These are phyloP conservation scores for Pseudodiploospora longispora DNA, from an alignment of 2,329 filamentous ascomycete genomes.

Conservation along the genomic window DNA sequence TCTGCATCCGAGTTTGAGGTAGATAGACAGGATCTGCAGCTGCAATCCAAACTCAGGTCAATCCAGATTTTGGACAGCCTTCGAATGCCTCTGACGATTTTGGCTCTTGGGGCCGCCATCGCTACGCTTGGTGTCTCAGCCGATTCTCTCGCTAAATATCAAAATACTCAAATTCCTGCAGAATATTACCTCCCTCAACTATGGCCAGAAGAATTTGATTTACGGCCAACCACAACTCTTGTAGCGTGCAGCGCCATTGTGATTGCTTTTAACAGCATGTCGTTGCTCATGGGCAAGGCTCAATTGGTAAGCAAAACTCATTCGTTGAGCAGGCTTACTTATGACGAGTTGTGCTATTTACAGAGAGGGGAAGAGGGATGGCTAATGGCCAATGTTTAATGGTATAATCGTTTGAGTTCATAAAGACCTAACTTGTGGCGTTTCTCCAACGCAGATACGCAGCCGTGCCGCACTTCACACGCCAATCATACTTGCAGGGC, in stretches of 20 bases:
- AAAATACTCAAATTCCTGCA: constrained; percentile 40
- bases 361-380: not conserved
- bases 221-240: constrained; percentile 48
- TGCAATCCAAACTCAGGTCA: constrained; percentile 29
- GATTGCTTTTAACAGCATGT: constrained; percentile 37
- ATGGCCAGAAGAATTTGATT: constrained; percentile 51
- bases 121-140: constrained; percentile 46
- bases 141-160: constrained; percentile 47
- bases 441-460: constrained; percentile 11
- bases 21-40: constrained; percentile 28
- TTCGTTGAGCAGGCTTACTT: constrained; percentile 9
- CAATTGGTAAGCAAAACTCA: constrained; percentile 34
- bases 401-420: too few relatives aligned
- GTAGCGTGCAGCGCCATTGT: constrained; percentile 45
- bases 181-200: constrained; percentile 41
- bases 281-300: constrained; percentile 41
- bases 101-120: constrained; percentile 44
- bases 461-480: constrained; percentile 12
- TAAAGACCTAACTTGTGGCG: not conserved
- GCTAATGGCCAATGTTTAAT: not conserved
- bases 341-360: not conserved
- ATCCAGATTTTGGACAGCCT: constrained; percentile 35
- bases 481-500: constrained; percentile 17
- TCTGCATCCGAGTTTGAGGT: constrained; percentile 42
- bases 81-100: constrained; percentile 37